Evolutionary conservation across 2,329 filamentous ascomycete species (phyloP).

Genomic region (Apiospora phragmitis): DNA sequence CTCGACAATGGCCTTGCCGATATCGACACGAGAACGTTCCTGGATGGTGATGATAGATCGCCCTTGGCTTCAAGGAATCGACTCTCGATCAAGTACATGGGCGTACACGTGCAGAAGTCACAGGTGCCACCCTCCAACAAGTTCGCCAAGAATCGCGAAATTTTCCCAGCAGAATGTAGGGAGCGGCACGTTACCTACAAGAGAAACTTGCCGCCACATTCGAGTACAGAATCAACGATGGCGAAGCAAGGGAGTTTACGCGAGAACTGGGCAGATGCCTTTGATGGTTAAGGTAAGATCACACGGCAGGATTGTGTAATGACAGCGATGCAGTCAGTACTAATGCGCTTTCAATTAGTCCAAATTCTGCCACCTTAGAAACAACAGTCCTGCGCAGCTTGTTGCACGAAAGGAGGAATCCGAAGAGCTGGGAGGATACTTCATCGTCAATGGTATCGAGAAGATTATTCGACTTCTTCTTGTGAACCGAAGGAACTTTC

Average conservation of each 20-base stretch:
- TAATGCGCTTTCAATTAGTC: constrained; percentile 53
- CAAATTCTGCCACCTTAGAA: constrained; percentile 87
- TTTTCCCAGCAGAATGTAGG: constrained; percentile 89
- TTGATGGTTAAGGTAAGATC: constrained; percentile 73
- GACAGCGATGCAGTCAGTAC: constrained; percentile 16
- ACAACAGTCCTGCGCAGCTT: constrained; percentile 77
- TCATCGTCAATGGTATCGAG: constrained; percentile 96
- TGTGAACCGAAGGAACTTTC: constrained; percentile 88
- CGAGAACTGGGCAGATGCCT: constrained; percentile 87
- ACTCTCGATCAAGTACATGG: constrained; percentile 75
- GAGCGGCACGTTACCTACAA: constrained; percentile 88
- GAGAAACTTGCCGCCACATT: constrained; percentile 82
- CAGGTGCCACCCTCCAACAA: constrained; percentile 81
- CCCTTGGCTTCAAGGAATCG: constrained; percentile 66
- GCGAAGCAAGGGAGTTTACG: constrained; percentile 77
- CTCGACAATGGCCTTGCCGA: constrained; percentile 78
- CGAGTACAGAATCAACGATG: constrained; percentile 85
- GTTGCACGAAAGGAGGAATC: constrained; percentile 91
- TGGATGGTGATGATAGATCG: constrained; percentile 75
- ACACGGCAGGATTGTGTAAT: constrained; percentile 42
- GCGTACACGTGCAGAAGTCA: constrained; percentile 81
- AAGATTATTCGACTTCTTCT: constrained; percentile 93
- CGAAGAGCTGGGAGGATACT: constrained; percentile 95
- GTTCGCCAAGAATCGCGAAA: constrained; percentile 79
- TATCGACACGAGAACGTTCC: constrained; percentile 84